Base-by-base conservation (phyloP, 345 rosid genomes). In the Heritiera littoralis region DNA sequence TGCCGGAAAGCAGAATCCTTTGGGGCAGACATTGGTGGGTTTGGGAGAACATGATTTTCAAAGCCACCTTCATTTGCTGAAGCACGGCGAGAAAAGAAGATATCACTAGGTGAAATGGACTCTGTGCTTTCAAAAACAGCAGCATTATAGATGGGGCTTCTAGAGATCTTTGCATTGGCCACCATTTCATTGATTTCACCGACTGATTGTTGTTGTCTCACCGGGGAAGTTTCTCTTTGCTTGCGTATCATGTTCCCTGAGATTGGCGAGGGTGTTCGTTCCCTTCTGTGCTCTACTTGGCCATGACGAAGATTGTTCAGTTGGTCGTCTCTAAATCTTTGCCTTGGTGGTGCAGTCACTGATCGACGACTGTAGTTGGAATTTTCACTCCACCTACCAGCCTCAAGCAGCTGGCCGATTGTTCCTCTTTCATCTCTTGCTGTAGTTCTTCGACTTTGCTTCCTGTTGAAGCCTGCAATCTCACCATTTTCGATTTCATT, bases 181-280 rank as follows among this genome's bases (percentile, higher is more conserved):
- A 90, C 83, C 78, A 83, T 86, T 86, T 90, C 93, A 80, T 90
- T 90, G 70, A 89, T 79, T 83, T 90, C 88, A 38, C 89, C 92
- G 20, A 80, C 88, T 1, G 85, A 80, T 72, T 81, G 80, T 72
- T 81, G 80, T 30, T 81, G 49, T 77, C 80, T 86, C 35, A 54
- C 4, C 3, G 65, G 85, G 61, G 86, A 58, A 82, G 11, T 77
- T 64, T 86, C 89, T 69, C 81, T 84, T 65, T 82, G 85, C 60
- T 80, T 81, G 75, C 45, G 58, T 14, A n/a, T 77, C 52, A 70
- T 52, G 55, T 52, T 83, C 79, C 86, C 79, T 35, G 43, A 40
- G 43, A 40, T 52, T 13, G 56, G 56, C 56, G 56, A 52, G 56
- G 56, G 56, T 13, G 56, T 52, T 52, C 18, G 56, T 70, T 79